These are phyloP conservation scores for Fonsecaea nubica DNA, from an alignment of 2,329 filamentous ascomycete genomes.

Conservation along the genomic window DNA sequence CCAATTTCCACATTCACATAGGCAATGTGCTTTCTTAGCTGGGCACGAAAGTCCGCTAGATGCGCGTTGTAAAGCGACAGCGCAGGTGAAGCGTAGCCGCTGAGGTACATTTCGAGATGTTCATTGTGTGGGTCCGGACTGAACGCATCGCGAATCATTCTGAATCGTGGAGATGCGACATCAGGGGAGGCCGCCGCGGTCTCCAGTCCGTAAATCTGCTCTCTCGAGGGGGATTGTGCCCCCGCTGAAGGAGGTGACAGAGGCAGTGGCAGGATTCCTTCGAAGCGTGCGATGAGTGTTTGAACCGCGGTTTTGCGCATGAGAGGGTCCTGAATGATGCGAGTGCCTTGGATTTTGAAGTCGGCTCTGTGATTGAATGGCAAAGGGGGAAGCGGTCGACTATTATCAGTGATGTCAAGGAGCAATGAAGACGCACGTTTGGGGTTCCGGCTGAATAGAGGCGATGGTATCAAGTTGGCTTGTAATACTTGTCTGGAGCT, in stretches of 20 bases:
- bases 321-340: conserved; percentile 30
- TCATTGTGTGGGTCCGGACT: conserved; percentile 29
- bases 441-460: conserved; percentile 36
- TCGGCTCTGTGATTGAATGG: conserved; percentile 34
- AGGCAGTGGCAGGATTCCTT: conserved; percentile 31
- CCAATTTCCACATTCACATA: conserved; percentile 19
- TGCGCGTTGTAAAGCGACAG: conserved; percentile 28
- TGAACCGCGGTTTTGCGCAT: conserved; percentile 37
- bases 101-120: conserved; percentile 30
- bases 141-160: conserved; percentile 34
- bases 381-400: conserved; percentile 33
- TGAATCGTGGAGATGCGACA: conserved; percentile 31
- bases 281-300: conserved; percentile 37
- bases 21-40: conserved; percentile 26
- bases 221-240: conserved; percentile 1
- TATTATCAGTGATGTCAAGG: neutral
- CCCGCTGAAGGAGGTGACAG: conserved; percentile 6
- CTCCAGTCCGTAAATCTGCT: neutral
- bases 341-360: conserved; percentile 32
- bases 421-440: conserved; percentile 12
- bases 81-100: conserved; percentile 6
- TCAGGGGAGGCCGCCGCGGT: conserved; percentile 1
- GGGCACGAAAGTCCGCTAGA: conserved; percentile 27
- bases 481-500: conserved; percentile 32
- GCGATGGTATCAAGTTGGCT: conserved; percentile 38